These are phyloP conservation scores for Plasmodium cynomolgi DNA, from an alignment of 169 alveolate genomes.

Conservation along the genomic window DNA sequence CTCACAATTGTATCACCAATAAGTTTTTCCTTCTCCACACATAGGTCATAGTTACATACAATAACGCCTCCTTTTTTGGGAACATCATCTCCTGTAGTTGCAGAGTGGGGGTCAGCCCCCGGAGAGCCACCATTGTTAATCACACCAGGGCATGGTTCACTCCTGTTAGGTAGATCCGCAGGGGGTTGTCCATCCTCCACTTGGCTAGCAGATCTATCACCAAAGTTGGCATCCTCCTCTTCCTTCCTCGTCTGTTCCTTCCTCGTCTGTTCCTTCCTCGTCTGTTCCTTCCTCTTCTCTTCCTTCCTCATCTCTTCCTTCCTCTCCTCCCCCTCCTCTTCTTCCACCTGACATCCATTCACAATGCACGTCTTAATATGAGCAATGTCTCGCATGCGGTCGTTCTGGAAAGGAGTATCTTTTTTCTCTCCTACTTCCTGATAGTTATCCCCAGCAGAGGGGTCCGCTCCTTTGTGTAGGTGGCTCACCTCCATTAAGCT, in stretches of 20 bases:
- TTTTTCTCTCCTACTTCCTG: not conserved
- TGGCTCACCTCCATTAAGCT: not conserved
- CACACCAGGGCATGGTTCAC: not conserved
- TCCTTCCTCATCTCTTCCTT: no score
- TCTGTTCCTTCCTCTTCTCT: no score
- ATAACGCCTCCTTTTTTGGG: not conserved
- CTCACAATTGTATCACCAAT: not conserved
- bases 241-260: no score
- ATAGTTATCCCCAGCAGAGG: not conserved
- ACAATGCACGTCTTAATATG: not conserved
- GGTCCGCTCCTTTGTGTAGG: not conserved
- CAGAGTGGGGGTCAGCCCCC: not conserved
- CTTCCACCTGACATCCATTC: not conserved
- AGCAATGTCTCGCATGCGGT: not conserved
- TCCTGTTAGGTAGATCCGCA: not conserved
- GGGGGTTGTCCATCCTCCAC: not conserved
- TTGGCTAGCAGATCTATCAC: not conserved
- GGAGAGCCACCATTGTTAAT: not conserved
- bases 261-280: no score
- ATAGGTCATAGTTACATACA: no score
- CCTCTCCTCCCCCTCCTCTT: no score
- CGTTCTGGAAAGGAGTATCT: not conserved
- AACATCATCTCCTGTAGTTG: not conserved
- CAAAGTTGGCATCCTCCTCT: not conserved
- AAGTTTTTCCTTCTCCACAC: not conserved